Evolutionary conservation across 495 filamentous ascomycete species (phyloP).

Genomic region (Cetradonia linearis): DNA sequence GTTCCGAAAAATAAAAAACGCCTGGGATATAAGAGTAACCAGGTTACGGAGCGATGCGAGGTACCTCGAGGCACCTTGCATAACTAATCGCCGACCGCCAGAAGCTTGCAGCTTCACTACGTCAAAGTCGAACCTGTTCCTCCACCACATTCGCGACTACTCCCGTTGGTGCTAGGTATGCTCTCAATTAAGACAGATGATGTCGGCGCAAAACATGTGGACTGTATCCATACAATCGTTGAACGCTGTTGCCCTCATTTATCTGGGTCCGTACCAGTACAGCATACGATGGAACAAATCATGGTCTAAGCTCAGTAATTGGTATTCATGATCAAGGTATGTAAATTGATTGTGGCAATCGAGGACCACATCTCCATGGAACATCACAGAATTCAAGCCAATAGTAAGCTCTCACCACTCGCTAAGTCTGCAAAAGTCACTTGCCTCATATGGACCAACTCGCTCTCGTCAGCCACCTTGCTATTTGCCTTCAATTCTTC

Average conservation of each 20-base stretch:
- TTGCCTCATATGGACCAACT: conserved; percentile 21
- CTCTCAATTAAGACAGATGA: neutral
- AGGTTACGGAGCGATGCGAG: neutral
- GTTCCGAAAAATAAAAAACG: no score
- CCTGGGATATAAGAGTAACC: no score
- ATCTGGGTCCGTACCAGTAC: neutral
- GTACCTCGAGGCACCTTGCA: neutral
- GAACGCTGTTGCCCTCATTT: neutral
- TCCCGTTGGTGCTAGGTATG: neutral
- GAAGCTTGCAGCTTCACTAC: neutral
- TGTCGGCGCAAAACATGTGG: neutral
- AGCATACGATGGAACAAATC: neutral
- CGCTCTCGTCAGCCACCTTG: conserved; percentile 13
- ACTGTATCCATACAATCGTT: neutral
- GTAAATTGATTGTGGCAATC: neutral
- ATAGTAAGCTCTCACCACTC: conserved; percentile 37
- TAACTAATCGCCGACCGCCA: neutral
- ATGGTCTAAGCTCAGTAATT: neutral
- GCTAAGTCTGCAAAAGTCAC: conserved; percentile 33
- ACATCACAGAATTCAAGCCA: conserved; percentile 15
- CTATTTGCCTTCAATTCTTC: conserved; percentile 25
- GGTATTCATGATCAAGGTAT: neutral
- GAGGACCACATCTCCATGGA: neutral
- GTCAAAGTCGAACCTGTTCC: neutral
- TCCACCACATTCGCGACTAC: neutral